Evolutionary conservation across 768 basidiomycete species (phyloP), one percentile per base, ranked within the genome.

Genomic region (Amanita thiersii): DNA sequence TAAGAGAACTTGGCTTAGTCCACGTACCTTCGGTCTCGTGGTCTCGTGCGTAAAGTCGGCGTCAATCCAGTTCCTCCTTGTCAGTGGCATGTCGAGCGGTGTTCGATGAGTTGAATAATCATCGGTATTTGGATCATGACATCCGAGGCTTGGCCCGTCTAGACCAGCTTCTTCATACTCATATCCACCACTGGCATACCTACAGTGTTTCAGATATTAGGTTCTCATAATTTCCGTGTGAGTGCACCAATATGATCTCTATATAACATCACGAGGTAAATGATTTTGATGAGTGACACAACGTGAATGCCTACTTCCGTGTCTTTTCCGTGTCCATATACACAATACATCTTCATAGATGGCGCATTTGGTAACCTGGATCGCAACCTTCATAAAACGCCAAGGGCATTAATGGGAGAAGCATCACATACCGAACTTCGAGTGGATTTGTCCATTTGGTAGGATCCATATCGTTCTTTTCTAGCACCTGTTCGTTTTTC

Each of bases 291-390:
- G 7, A 5, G 9, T 7, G 14, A 26, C 4, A 39, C 12, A 18
- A 19, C 11, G 4, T 43, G 43, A 29, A 44, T 39, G 42, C 72
- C 48, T 28, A 79, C 86, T 73, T 96, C 92, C 0, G 92, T 99
- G 52, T 92, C 86, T 56, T 97, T 97, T 14, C 94, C 94, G 50
- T 89, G 83, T 0, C 94, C 94, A 63, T 98, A 97, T 2, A 92
- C 76, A 49, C 93, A 97, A 58, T 81, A 86, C 20, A 94, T 81
- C 55, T 83, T 88, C 81, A 96, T 85, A 3, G 82, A 85, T 1
- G 94, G 92, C 0, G 96, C 96, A 35, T 79, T 61, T 1, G 94
- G 94, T 12, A 99, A 66, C 49, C 87, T 88, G 34, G 6, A 32
- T 21, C 14, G 4, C 23, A 2, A 36, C 26, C n/a, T 43, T 23